Conservation (phyloP, 176 grass and related monocot genomes). For the Secale cereale region DNA sequence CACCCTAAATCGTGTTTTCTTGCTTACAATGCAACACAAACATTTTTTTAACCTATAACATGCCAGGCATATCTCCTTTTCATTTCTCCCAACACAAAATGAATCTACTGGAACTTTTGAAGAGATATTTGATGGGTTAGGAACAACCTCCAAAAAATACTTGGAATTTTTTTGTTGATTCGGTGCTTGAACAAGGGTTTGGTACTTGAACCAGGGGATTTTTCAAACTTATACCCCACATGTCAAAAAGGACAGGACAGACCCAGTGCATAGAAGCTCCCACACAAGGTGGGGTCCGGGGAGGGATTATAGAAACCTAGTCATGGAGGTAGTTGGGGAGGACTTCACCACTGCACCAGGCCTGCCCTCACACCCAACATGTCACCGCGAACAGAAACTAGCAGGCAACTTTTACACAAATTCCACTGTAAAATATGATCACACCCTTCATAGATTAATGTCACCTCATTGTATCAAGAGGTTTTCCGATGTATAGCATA, state of each 20-base stretch:
- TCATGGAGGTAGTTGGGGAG: too few species aligned
- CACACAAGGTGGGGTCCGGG: too few species aligned
- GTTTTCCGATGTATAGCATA: constrained; percentile 28
- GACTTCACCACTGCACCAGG: too few species aligned
- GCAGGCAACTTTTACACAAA: neutral
- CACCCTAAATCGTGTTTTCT: neutral
- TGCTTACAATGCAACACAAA: neutral
- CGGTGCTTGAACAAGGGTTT: neutral
- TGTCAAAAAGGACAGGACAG: neutral
- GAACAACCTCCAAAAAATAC: neutral
- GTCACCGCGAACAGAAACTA: neutral
- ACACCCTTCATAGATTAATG: neutral
- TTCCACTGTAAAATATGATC: neutral
- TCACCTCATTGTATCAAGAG: neutral
- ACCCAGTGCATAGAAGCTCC: too few species aligned
- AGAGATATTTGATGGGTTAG: neutral
- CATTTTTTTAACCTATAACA: neutral
- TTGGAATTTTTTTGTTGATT: neutral
- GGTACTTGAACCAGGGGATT: neutral
- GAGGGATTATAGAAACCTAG: too few species aligned
- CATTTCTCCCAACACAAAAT: neutral
- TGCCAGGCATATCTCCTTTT: neutral
- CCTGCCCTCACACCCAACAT: neutral
- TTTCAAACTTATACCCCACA: neutral
- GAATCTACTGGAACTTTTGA: neutral